Percentiles rank a stretch among this genome's conserved stretches.
phyloP scores from a whole-genome alignment of 768 basidiomycete genomes.

The Candolleomyces efflorescens region DNA sequence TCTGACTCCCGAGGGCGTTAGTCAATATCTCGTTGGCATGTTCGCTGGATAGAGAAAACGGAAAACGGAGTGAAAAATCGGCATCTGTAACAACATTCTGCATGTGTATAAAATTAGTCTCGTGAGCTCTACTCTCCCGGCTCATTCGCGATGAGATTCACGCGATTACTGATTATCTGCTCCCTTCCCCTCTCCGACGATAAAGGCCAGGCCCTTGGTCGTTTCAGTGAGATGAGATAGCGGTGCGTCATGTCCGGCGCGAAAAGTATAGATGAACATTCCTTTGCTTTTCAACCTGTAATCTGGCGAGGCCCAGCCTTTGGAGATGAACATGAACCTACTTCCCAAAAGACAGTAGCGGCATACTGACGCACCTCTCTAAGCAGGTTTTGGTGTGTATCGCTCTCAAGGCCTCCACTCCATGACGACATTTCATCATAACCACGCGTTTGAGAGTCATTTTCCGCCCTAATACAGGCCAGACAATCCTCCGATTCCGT shows the following conservation, averaged over 20 bases:
- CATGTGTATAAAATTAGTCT: conserved; percentile 8
- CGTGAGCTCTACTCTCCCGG: conserved; percentile 1
- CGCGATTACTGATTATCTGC: conserved; percentile 8
- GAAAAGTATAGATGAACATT: conserved; percentile 7
- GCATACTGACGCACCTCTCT: too few species aligned
- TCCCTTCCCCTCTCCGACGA: neutral
- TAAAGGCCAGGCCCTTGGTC: neutral
- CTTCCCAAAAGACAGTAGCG: too few species aligned
- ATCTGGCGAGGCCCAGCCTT: neutral
- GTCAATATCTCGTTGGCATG: conserved; percentile 94
- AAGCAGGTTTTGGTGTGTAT: too few species aligned
- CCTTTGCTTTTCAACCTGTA: neutral
- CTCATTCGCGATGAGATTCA: conserved; percentile 2
- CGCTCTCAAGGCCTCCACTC: too few species aligned
- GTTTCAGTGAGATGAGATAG: neutral
- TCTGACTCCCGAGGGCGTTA: conserved; percentile 88
- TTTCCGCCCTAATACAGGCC: too few species aligned
- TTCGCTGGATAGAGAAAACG: conserved; percentile 57
- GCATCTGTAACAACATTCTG: too few species aligned
- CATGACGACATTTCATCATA: neutral
- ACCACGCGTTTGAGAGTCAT: too few species aligned
- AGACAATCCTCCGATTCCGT: neutral
- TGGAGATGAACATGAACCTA: too few species aligned
- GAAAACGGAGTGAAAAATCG: neutral
- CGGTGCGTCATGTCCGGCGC: conserved; percentile 1